phyloP scores from a whole-genome alignment of 805 yeast genomes.

The Suhomyces canberraensis region DNA sequence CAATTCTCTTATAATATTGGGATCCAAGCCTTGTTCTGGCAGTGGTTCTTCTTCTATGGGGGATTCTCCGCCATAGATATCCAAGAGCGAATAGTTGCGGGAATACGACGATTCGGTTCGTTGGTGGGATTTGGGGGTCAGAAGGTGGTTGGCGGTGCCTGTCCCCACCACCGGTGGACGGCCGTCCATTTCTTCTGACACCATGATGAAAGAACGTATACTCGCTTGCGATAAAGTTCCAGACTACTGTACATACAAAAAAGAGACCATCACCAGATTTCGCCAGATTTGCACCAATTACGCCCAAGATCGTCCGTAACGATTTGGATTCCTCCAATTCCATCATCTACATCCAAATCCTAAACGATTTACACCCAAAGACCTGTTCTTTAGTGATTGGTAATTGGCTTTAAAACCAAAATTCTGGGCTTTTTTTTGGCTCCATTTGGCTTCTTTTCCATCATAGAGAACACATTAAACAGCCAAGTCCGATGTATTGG shows the following conservation, averaged over 20 bases:
- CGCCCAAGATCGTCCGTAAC: not conserved
- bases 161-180: not conserved
- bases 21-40: slow-evolving; percentile 3
- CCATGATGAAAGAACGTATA: too few relatives aligned
- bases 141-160: not conserved
- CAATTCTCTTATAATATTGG: slow-evolving; percentile 2
- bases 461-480: too few relatives aligned
- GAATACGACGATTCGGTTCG: slow-evolving; percentile 32
- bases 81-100: slow-evolving; percentile 35
- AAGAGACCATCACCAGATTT: not conserved
- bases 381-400: too few relatives aligned
- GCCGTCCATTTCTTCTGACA: not conserved
- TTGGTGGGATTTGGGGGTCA: slow-evolving; percentile 19
- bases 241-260: not conserved
- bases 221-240: too few relatives aligned
- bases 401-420: too few relatives aligned
- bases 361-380: too few relatives aligned
- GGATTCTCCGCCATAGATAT: slow-evolving; percentile 30
- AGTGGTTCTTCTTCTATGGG: slow-evolving; percentile 9
- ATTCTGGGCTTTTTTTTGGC: too few relatives aligned
- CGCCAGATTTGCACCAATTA: not conserved
- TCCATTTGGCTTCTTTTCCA: too few relatives aligned
- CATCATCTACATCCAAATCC: not conserved
- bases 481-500: slow-evolving; percentile 34
- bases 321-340: not conserved